Conservation (phyloP, 768 basidiomycete species). For the Suillus placidus region DNA sequence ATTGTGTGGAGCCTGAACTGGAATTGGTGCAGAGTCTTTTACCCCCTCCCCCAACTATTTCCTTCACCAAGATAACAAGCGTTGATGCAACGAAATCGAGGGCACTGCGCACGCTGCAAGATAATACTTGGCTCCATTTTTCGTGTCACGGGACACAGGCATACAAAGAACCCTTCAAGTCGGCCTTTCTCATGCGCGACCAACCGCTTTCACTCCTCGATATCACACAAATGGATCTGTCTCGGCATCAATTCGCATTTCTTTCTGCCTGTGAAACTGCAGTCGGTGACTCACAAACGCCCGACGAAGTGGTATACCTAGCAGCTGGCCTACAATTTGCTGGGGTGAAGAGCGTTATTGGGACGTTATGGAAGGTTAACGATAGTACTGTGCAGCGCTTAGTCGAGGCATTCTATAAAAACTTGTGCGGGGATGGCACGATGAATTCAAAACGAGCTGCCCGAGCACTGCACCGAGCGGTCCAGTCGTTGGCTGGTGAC, state of each 20-base stretch:
- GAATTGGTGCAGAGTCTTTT: neutral
- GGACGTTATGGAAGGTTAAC: neutral
- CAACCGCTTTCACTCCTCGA: no score
- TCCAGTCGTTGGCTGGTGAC: neutral
- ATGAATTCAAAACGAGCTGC: no score
- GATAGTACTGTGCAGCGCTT: no score
- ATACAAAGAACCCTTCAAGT: slow-evolving; percentile 15
- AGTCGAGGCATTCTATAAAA: no score
- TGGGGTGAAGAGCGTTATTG: neutral
- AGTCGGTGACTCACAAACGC: slow-evolving; percentile 14
- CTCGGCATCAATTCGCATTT: neutral
- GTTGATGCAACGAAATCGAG: neutral
- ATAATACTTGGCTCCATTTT: slow-evolving; percentile 21
- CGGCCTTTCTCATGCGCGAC: neutral
- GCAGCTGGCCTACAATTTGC: slow-evolving; percentile 17
- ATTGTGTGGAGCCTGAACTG: neutral
- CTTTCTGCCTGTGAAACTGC: neutral
- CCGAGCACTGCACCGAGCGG: neutral
- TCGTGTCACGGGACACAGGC: slow-evolving; percentile 21
- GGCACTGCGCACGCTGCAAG: neutral
- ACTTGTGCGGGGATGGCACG: no score
- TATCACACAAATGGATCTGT: no score
- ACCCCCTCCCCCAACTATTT: neutral
- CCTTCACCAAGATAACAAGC: no score
- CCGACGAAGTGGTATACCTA: slow-evolving; percentile 26